A percentile compares a stretch with the other conserved stretches of the same genome.
Evolutionary conservation across 345 rosid genomes (phyloP).

Genomic region (Arabidopsis arenosa): DNA sequence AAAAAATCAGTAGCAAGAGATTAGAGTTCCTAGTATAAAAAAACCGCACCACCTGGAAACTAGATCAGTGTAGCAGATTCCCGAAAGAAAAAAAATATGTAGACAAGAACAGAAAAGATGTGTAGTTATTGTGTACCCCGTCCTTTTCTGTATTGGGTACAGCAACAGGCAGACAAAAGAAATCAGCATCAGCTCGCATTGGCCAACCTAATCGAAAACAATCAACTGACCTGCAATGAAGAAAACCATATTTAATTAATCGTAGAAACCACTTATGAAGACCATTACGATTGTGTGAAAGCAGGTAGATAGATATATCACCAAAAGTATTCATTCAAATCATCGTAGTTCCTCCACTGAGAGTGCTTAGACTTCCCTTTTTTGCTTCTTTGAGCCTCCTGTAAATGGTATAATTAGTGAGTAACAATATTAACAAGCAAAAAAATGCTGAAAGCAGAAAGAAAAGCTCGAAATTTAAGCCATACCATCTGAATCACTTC

Average conservation of each 20-base stretch:
- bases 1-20: conserved; percentile 6
- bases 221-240: conserved; percentile 79
- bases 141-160: conserved; percentile 52
- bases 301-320: conserved; percentile 39
- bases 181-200: conserved; percentile 96
- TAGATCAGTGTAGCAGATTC: conserved; percentile 17
- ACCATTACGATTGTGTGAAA: neutral
- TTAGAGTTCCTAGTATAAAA: conserved; percentile 8
- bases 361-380: conserved; percentile 95
- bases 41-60: conserved; percentile 4
- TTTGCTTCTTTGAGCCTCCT: conserved; percentile 93
- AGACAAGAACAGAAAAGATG: conserved; percentile 21
- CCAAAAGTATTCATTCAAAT: conserved; percentile 98
- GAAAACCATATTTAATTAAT: conserved; percentile 20
- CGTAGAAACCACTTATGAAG: conserved; percentile 15
- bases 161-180: conserved; percentile 61
- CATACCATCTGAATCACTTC: conserved; percentile 77
- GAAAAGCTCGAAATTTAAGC: conserved; percentile 2
- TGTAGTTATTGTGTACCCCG: conserved; percentile 55
- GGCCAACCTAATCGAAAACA: conserved; percentile 99
- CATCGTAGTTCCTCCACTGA: conserved; percentile 99
- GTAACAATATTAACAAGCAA: conserved; percentile 14
- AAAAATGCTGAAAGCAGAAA: conserved; percentile 9
- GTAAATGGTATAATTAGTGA: conserved; percentile 37
- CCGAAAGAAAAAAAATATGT: neutral